Conservation (phyloP, 2,329 filamentous ascomycete species). For the Alternaria viburni region DNA sequence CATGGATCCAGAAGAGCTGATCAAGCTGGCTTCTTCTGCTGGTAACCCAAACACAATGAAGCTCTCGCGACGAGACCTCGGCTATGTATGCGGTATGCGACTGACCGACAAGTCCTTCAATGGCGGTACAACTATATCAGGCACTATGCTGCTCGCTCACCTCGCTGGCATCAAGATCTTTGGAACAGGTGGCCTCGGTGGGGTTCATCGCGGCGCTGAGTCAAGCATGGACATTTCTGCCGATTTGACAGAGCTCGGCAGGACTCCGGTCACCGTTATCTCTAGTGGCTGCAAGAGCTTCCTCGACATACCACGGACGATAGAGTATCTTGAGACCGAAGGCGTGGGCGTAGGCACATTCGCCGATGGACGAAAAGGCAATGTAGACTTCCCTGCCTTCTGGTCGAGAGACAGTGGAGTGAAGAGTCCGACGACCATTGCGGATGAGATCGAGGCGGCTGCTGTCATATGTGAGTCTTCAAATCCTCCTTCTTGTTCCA, state of each 20-base stretch:
- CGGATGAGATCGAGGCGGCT: slow-evolving; percentile 81
- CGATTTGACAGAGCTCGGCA: slow-evolving; percentile 90
- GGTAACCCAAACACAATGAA: slow-evolving; percentile 75
- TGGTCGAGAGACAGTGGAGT: slow-evolving; percentile 88
- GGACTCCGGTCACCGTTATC: slow-evolving; percentile 86
- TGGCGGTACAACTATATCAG: slow-evolving; percentile 91
- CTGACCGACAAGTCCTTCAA: slow-evolving; percentile 72
- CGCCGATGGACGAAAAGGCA: slow-evolving; percentile 74
- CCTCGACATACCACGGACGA: slow-evolving; percentile 85
- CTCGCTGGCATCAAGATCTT: slow-evolving; percentile 90
- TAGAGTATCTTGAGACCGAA: slow-evolving; percentile 78
- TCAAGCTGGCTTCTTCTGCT: slow-evolving; percentile 69
- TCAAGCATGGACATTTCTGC: slow-evolving; percentile 91
- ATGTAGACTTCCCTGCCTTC: slow-evolving; percentile 89
- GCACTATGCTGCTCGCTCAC: slow-evolving; percentile 88
- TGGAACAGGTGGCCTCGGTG: slow-evolving; percentile 91
- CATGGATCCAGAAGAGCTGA: slow-evolving; percentile 73
- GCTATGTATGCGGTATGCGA: slow-evolving; percentile 77
- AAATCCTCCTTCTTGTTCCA: not conserved
- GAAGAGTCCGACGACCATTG: slow-evolving; percentile 76
- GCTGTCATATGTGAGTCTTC: slow-evolving; percentile 73
- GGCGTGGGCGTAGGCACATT: slow-evolving; percentile 88
- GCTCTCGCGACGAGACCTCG: slow-evolving; percentile 84
- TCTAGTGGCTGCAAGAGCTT: slow-evolving; percentile 96
- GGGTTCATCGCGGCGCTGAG: slow-evolving; percentile 89